Evolutionary conservation across 176 grass and related monocot genomes (phyloP).

Genomic region (Oryza officinalis): DNA sequence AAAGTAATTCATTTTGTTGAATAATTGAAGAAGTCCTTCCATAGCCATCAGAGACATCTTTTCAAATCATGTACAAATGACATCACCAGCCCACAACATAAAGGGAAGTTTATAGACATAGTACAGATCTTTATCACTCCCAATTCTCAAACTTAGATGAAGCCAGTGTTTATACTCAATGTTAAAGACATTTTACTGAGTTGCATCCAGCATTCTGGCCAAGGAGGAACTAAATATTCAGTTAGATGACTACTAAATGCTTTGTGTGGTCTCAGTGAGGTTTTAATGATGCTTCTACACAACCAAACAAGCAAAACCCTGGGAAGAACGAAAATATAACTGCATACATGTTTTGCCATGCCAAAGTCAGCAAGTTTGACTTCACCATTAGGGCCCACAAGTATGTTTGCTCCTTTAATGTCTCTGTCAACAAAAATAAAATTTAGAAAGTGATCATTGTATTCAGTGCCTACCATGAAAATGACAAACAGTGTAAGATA

Average conservation of each 20-base stretch:
- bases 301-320: conserved; percentile 7
- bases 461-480: conserved; percentile 21
- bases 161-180: conserved; percentile 18
- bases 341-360: conserved; percentile 72
- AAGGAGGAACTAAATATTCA: conserved; percentile 18
- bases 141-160: neutral
- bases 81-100: neutral
- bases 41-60: neutral
- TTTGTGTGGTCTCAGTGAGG: neutral
- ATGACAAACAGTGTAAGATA: neutral
- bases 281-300: neutral
- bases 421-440: conserved; percentile 42
- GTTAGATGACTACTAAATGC: neutral
- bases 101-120: conserved; percentile 4
- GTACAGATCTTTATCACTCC: neutral
- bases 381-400: conserved; percentile 65
- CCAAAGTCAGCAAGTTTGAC: conserved; percentile 82
- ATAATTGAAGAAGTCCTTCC: neutral
- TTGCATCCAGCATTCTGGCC: neutral
- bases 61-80: neutral
- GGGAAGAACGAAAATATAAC: neutral
- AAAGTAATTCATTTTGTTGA: neutral
- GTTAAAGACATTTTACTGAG: neutral
- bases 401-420: conserved; percentile 83
- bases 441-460: conserved; percentile 6